Conservation (phyloP, 768 basidiomycete genomes). For the Dacryopinax primogenitus region DNA sequence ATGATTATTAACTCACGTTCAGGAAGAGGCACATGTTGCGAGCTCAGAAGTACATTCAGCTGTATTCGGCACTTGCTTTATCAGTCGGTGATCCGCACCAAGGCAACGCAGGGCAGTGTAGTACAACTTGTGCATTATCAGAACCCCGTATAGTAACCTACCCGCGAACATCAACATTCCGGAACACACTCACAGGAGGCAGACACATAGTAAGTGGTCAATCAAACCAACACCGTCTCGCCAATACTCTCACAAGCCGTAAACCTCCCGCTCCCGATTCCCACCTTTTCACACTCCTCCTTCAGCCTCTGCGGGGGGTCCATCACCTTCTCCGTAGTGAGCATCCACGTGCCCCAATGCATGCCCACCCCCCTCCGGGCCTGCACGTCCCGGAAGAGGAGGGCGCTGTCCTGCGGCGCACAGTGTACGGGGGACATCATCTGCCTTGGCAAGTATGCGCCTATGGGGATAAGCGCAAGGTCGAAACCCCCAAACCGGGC, state of each 20-base stretch:
- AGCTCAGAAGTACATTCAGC: too few relatives aligned
- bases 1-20: too few relatives aligned
- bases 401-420: constrained; percentile 54
- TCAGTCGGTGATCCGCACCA: too few relatives aligned
- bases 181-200: neutral
- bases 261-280: constrained; percentile 44
- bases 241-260: constrained; percentile 43
- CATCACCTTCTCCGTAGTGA: constrained; percentile 42
- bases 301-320: constrained; percentile 48
- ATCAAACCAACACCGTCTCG: constrained; percentile 34
- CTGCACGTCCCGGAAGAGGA: constrained; percentile 49
- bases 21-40: too few relatives aligned
- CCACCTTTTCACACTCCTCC: constrained; percentile 39
- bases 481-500: constrained; percentile 50
- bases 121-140: too few relatives aligned
- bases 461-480: constrained; percentile 51
- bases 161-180: neutral
- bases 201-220: neutral
- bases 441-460: constrained; percentile 46
- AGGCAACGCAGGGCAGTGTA: too few relatives aligned
- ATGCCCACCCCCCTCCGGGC: constrained; percentile 51
- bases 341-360: constrained; percentile 55
- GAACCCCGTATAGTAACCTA: too few relatives aligned
- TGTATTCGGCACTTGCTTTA: too few relatives aligned
- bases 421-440: constrained; percentile 51